These are phyloP conservation scores for Platanthera guangdongensis DNA, from an alignment of 106 monocot genomes.

Conservation along the genomic window DNA sequence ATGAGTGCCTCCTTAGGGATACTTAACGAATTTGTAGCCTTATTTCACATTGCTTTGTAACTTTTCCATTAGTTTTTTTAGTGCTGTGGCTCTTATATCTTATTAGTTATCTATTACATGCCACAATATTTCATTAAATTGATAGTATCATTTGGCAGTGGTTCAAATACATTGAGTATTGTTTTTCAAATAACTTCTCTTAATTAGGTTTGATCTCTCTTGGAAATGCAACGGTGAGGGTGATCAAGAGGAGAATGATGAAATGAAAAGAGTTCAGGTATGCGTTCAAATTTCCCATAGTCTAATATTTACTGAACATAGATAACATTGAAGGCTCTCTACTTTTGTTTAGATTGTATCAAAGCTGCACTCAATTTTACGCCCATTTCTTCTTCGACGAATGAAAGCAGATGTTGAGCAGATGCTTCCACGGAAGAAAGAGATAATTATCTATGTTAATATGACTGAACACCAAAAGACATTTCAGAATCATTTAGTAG, in stretches of 20 bases:
- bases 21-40: no score
- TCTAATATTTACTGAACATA: neutral
- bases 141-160: neutral
- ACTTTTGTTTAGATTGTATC: conserved; percentile 54
- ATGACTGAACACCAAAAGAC: conserved; percentile 85
- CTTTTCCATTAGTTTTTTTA: no score
- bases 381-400: conserved; percentile 87
- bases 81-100: neutral
- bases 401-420: conserved; percentile 95
- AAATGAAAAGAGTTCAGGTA: conserved; percentile 77
- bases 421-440: conserved; percentile 89
- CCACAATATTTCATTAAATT: no score
- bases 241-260: conserved; percentile 49
- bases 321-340: neutral
- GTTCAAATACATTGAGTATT: neutral
- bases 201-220: conserved; percentile 75
- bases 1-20: no score
- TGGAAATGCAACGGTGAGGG: conserved; percentile 39
- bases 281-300: neutral
- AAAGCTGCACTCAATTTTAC: conserved; percentile 84
- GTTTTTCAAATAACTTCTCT: neutral
- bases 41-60: no score
- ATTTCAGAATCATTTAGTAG: conserved; percentile 65
- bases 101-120: neutral
- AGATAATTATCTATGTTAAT: conserved; percentile 92